Evolutionary conservation across 352 stramenopile species (phyloP).

Genomic region (Pythium sp.): DNA sequence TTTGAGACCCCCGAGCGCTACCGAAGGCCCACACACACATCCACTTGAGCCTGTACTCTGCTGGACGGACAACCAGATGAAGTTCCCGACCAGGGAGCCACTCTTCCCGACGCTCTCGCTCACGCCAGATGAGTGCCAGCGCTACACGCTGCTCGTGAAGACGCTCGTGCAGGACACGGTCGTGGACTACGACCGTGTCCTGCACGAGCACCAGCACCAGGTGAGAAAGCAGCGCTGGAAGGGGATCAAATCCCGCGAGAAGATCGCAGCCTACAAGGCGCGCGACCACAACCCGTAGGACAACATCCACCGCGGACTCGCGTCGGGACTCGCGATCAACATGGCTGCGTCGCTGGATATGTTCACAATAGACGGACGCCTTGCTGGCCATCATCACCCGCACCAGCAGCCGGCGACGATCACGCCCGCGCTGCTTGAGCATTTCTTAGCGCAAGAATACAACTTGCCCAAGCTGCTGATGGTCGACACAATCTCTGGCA

Average conservation of each 20-base stretch:
- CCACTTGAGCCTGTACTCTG: too few relatives aligned
- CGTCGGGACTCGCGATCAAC: background rate
- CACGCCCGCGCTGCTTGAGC: background rate
- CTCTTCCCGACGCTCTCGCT: constrained; percentile 21
- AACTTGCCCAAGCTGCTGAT: constrained; percentile 45
- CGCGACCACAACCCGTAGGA: constrained; percentile 17
- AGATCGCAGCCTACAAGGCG: constrained; percentile 39
- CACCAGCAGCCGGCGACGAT: background rate
- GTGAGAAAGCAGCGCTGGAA: constrained; percentile 34
- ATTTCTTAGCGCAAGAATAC: constrained; percentile 28
- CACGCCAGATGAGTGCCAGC: constrained; percentile 19
- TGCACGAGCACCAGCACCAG: constrained; percentile 15
- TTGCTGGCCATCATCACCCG: background rate
- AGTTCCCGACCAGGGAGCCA: constrained; percentile 21
- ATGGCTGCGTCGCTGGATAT: background rate
- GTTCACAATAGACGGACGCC: background rate
- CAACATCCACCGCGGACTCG: constrained; percentile 24
- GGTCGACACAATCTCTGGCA: constrained; percentile 41
- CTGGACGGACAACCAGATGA: constrained; percentile 1
- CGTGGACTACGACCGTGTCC: constrained; percentile 28
- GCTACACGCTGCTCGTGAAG: constrained; percentile 25
- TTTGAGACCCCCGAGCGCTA: background rate
- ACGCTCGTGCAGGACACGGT: constrained; percentile 35
- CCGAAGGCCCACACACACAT: too few relatives aligned
- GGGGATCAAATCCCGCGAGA: constrained; percentile 38